phyloP scores from a whole-genome alignment of 2,329 filamentous ascomycete genomes.

The Torrubiellomyces zombiae region DNA sequence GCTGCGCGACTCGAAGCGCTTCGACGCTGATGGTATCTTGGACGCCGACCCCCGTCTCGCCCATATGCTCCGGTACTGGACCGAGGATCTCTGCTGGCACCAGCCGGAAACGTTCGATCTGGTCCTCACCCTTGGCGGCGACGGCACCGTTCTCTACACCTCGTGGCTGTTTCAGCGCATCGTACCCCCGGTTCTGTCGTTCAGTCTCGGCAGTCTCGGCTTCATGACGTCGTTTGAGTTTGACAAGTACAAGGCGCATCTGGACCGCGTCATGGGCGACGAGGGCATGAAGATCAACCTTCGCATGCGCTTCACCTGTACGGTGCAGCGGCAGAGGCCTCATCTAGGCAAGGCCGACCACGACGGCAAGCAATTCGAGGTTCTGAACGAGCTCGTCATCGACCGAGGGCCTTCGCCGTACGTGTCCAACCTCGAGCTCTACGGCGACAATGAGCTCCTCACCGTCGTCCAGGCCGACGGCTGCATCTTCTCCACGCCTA shows the following conservation, averaged over 20 bases:
- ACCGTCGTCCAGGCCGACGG: constrained; percentile 95
- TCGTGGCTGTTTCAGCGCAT: constrained; percentile 86
- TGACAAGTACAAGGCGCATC: constrained; percentile 68
- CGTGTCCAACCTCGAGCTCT: constrained; percentile 90
- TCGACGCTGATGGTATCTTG: constrained; percentile 58
- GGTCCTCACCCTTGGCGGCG: constrained; percentile 73
- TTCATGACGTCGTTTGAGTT: constrained; percentile 84
- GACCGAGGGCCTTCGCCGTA: constrained; percentile 93
- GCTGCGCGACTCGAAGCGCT: constrained; percentile 72
- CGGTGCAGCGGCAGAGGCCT: constrained; percentile 63
- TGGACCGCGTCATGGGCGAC: constrained; percentile 83
- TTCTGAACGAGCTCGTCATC: constrained; percentile 95
- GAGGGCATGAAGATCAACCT: constrained; percentile 93
- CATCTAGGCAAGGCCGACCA: constrained; percentile 48
- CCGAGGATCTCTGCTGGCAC: constrained; percentile 85
- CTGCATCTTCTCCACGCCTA: constrained; percentile 94
- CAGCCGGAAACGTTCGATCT: constrained; percentile 91
- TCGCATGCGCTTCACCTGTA: constrained; percentile 97
- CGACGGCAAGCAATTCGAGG: constrained; percentile 94
- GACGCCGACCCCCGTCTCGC: constrained; percentile 60
- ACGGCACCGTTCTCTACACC: constrained; percentile 76
- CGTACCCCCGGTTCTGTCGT: constrained; percentile 70
- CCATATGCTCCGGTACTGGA: constrained; percentile 88
- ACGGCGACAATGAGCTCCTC: constrained; percentile 85
- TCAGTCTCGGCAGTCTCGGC: constrained; percentile 71